These are phyloP conservation scores for Hypseocharis bilobata DNA, from an alignment of 441 rosid species.

Conservation along the genomic window DNA sequence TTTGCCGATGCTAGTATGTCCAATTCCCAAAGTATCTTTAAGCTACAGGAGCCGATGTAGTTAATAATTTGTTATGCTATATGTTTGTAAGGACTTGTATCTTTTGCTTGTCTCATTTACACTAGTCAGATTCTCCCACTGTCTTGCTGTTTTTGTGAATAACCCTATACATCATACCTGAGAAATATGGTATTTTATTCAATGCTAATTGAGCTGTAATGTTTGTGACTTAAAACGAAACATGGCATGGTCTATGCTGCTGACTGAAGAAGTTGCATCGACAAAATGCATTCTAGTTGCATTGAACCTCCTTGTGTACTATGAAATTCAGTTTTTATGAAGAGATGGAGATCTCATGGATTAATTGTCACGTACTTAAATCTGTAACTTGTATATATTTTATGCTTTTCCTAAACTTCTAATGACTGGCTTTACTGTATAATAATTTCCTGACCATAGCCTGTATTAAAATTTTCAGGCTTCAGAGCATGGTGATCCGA, in stretches of 20 bases:
- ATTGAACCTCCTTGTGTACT: background rate
- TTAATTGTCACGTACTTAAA: background rate
- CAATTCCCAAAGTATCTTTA: background rate
- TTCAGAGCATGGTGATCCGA: conserved; percentile 35
- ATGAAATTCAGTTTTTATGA: background rate
- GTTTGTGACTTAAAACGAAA: background rate
- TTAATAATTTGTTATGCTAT: background rate
- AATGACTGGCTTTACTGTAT: conserved; percentile 3
- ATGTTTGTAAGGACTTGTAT: background rate
- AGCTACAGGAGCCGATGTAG: conserved; percentile 3
- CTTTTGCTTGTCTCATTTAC: background rate
- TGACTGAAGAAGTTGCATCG: background rate
- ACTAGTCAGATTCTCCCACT: background rate
- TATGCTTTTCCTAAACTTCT: background rate
- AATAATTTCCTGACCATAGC: conserved; percentile 3
- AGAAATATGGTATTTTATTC: background rate
- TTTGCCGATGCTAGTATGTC: background rate
- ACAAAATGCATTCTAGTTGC: background rate
- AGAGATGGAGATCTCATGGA: background rate
- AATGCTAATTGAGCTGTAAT: background rate
- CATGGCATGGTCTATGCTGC: background rate
- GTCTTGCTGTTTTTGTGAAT: background rate
- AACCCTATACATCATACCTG: background rate
- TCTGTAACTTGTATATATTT: background rate
- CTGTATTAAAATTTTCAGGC: conserved; percentile 42